These are phyloP conservation scores for Phaseolus lunatus DNA, from an alignment of 306 rosid genomes.

Conservation along the genomic window DNA sequence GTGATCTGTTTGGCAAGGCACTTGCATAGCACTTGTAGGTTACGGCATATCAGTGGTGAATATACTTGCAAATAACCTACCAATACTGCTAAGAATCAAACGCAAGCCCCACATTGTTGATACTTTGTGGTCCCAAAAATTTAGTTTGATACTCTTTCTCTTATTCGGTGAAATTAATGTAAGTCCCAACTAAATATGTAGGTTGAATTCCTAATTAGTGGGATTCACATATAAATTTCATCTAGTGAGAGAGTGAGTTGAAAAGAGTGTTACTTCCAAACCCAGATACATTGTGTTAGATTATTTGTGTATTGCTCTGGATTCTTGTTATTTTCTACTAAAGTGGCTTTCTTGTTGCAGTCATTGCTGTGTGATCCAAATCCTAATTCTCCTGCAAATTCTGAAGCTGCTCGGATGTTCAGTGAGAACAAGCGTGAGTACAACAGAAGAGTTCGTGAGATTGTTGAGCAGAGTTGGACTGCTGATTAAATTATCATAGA, in stretches of 20 bases:
- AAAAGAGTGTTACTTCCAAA: neutral
- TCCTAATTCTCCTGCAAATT: conserved; percentile 97
- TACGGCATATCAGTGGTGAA: neutral
- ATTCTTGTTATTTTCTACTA: conserved; percentile 21
- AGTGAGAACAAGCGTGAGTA: conserved; percentile 97
- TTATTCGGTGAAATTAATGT: neutral
- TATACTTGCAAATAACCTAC: neutral
- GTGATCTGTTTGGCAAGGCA: neutral
- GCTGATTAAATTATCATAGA: conserved; percentile 67
- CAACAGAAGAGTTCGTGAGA: conserved; percentile 86
- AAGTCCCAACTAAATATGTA: neutral
- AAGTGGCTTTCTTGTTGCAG: conserved; percentile 59
- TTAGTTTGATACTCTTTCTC: neutral
- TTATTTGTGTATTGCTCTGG: conserved; percentile 6
- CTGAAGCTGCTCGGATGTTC: conserved; percentile 98
- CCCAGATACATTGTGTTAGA: no score
- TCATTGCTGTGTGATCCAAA: conserved; percentile 98
- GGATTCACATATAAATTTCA: neutral
- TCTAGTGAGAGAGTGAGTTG: neutral
- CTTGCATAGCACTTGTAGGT: neutral
- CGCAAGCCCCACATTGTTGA: neutral
- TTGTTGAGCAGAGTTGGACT: conserved; percentile 99
- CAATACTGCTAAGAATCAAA: conserved; percentile 3
- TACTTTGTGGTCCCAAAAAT: neutral
- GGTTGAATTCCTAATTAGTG: neutral